phyloP scores from a whole-genome alignment of 2,329 filamentous ascomycete genomes.

The Colletotrichum zoysiae region DNA sequence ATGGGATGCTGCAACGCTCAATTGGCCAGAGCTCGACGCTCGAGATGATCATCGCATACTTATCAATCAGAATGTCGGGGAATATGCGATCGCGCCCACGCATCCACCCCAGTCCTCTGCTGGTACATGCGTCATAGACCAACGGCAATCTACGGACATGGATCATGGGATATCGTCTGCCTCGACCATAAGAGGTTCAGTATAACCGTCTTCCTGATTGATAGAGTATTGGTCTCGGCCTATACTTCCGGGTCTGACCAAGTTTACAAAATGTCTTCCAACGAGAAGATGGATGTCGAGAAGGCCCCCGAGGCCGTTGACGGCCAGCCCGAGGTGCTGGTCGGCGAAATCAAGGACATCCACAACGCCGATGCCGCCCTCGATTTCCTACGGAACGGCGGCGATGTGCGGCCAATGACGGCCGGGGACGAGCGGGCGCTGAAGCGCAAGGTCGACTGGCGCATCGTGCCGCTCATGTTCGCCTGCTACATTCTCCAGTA shows the following conservation, averaged over 20 bases:
- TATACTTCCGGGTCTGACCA: not conserved
- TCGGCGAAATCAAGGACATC: constrained; percentile 27
- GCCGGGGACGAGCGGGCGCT: constrained; percentile 25
- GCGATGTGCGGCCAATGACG: constrained; percentile 13
- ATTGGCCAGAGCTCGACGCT: constrained; percentile 15
- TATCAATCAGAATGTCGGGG: constrained; percentile 16
- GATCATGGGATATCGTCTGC: not conserved
- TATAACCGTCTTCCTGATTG: not conserved
- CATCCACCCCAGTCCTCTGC: no score
- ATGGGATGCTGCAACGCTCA: not conserved
- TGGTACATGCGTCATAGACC: constrained; percentile 22
- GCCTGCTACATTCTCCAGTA: constrained; percentile 37
- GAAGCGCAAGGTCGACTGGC: constrained; percentile 43
- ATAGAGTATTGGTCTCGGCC: no score
- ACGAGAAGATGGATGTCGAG: constrained; percentile 23
- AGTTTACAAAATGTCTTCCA: not conserved
- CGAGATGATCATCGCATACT: constrained; percentile 15
- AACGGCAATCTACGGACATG: not conserved
- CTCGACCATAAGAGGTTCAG: not conserved
- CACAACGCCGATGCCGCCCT: constrained; percentile 30
- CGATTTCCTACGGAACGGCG: constrained; percentile 16
- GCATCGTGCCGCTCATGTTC: constrained; percentile 43
- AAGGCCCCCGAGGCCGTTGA: not conserved
- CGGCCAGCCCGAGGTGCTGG: constrained; percentile 15
- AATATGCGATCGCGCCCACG: not conserved